Evolutionary conservation across 73 alveolate species (phyloP), one percentile per base, ranked within the genome.

Genomic region (Paramecium octaurelia): DNA sequence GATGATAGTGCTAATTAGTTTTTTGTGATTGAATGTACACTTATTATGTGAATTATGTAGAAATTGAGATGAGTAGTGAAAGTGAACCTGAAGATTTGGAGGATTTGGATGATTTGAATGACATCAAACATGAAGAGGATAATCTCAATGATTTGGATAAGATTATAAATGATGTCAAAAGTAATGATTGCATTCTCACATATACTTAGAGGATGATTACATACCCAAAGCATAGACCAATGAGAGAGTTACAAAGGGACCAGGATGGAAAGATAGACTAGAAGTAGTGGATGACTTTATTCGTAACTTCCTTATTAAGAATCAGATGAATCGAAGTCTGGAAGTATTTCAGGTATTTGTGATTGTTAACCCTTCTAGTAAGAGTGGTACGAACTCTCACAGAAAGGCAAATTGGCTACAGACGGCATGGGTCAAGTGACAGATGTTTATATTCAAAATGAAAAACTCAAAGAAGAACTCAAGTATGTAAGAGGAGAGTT

Each of bases 221-320:
- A 80, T 88, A 8, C 93, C 95, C n/a, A 92, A 91, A 44, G 9
- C 7, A 40, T 3, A n/a, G 1, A 69, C 2, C 58, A 70, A 58
- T 24, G 18, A 24, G 38, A 60, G 86, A 20, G 6, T 34, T 21
- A 35, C 98, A 96, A 3, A 2, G 3, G 9, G 18, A 95, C 44
- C 77, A 24, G 18, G 94, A 86, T 95, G 95, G 16, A 95, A 95
- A 11, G 93, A 96, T 71, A 93, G 99, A 54, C 98, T 95, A 20
- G 99, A 97, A 84, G 99, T 98, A 12, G 98, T 98, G 11, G 99
- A 99, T 93, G 99, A 99, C 86, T 99, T 98, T 95, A 97, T 99
- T 92, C 93, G 99, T 60, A 99, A 99, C 96, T 99, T 98, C 96
- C 93, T 99, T 46, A 94, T 94, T 31, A 95, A 98, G 92, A 95